Percentiles rank a stretch among this genome's conserved stretches.
Evolutionary conservation across 169 alveolate genomes (phyloP).

Genomic region (Neospora caninum): DNA sequence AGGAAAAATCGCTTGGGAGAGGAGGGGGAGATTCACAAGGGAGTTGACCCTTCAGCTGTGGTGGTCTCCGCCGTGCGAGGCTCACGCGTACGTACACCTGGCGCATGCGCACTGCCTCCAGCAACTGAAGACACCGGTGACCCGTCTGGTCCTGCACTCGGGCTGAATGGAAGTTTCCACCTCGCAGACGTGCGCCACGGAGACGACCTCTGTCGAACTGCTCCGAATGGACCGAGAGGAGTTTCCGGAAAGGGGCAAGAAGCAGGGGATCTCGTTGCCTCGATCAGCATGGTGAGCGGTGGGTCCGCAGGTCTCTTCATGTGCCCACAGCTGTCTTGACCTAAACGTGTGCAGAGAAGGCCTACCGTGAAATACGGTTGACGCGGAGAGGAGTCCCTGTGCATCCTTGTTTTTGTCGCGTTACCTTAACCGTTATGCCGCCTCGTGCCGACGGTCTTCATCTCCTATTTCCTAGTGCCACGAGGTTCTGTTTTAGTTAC

Average conservation of each 20-base stretch:
- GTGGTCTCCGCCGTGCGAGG: background rate
- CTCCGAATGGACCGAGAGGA: background rate
- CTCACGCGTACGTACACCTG: background rate
- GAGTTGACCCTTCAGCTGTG: background rate
- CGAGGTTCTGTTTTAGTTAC: too few species aligned
- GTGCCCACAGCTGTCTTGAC: too few species aligned
- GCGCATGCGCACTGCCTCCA: too few species aligned
- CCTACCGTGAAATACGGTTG: too few species aligned
- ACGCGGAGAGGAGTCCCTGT: too few species aligned
- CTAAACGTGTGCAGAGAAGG: too few species aligned
- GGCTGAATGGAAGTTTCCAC: background rate
- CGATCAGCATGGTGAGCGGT: background rate
- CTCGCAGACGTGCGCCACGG: background rate
- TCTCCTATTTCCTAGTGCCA: too few species aligned
- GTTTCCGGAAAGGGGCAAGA: background rate
- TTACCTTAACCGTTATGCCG: too few species aligned
- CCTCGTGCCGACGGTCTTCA: too few species aligned
- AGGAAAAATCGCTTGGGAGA: background rate
- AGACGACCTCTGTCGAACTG: background rate
- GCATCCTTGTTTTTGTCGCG: too few species aligned
- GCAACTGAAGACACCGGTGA: too few species aligned
- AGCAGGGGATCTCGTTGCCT: background rate
- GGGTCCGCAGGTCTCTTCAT: too few species aligned
- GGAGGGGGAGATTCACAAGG: background rate
- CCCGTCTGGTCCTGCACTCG: background rate